These are phyloP conservation scores for Rutstroemia sp. DNA, from an alignment of 2,329 filamentous ascomycete species.

Conservation along the genomic window DNA sequence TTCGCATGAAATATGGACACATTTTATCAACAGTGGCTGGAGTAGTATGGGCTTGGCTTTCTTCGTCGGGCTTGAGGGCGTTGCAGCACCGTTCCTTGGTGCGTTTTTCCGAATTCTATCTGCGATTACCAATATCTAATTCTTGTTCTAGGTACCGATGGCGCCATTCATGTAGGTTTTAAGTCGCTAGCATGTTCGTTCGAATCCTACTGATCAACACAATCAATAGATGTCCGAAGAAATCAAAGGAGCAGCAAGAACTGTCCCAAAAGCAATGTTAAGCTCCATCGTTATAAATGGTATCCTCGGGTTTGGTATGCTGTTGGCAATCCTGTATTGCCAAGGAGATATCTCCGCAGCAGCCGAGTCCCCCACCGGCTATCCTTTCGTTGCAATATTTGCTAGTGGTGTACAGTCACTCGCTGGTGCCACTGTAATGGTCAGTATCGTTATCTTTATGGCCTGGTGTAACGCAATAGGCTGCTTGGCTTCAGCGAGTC, in stretches of 20 bases:
- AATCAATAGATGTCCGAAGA: slow-evolving; percentile 32
- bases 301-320: slow-evolving; percentile 33
- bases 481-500: slow-evolving; percentile 27
- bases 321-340: slow-evolving; percentile 29
- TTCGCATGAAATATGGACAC: background rate
- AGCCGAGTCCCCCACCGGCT: slow-evolving; percentile 29
- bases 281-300: slow-evolving; percentile 40
- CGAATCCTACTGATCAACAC: background rate
- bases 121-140: too few relatives aligned
- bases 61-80: background rate
- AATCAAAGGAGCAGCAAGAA: slow-evolving; percentile 37
- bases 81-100: too few relatives aligned
- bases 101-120: too few relatives aligned
- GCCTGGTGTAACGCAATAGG: background rate
- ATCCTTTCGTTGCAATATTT: background rate
- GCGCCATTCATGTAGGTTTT: background rate
- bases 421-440: background rate
- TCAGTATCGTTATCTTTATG: background rate
- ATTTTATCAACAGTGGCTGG: background rate
- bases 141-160: background rate
- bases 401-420: background rate
- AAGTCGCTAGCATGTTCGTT: background rate
- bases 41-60: background rate
- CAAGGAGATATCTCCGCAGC: slow-evolving; percentile 25
- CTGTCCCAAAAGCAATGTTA: slow-evolving; percentile 41